These are phyloP conservation scores for Candida nanaspora DNA, from an alignment of 805 yeast genomes.

Conservation along the genomic window DNA sequence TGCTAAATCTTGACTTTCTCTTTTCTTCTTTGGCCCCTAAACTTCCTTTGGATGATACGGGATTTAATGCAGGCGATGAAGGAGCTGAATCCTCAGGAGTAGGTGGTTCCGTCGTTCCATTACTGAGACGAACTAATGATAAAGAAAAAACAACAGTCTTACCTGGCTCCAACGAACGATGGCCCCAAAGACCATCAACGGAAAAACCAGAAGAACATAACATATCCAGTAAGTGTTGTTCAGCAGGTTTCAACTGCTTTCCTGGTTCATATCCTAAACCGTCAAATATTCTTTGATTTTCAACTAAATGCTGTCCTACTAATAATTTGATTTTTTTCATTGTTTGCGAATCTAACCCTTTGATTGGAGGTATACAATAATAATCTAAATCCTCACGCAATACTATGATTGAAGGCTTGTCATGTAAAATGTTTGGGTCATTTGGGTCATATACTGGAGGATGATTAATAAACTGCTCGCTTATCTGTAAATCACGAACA, in stretches of 20 bases:
- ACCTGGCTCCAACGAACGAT: constrained; percentile 78
- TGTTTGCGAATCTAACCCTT: constrained; percentile 47
- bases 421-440: constrained; percentile 60
- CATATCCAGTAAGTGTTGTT: constrained; percentile 92
- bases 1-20: constrained; percentile 52
- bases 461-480: constrained; percentile 23
- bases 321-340: constrained; percentile 63
- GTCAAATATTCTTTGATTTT: constrained; percentile 58
- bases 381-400: constrained; percentile 90
- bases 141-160: constrained; percentile 83
- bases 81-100: constrained; percentile 21
- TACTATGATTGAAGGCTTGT: constrained; percentile 86
- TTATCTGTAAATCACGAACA: constrained; percentile 47
- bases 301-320: constrained; percentile 61
- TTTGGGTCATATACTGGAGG: constrained; percentile 22
- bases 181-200: constrained; percentile 72
- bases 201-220: constrained; percentile 82
- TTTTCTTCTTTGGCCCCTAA: constrained; percentile 18
- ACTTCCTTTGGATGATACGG: constrained; percentile 17
- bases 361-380: constrained; percentile 76
- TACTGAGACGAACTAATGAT: constrained; percentile 56
- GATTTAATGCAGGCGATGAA: constrained; percentile 26
- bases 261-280: constrained; percentile 63
- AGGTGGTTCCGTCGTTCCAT: constrained; percentile 9
- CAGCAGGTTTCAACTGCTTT: constrained; percentile 75